These are phyloP conservation scores for Graphilbum fragrans DNA, from an alignment of 2,329 filamentous ascomycete species.

Conservation along the genomic window DNA sequence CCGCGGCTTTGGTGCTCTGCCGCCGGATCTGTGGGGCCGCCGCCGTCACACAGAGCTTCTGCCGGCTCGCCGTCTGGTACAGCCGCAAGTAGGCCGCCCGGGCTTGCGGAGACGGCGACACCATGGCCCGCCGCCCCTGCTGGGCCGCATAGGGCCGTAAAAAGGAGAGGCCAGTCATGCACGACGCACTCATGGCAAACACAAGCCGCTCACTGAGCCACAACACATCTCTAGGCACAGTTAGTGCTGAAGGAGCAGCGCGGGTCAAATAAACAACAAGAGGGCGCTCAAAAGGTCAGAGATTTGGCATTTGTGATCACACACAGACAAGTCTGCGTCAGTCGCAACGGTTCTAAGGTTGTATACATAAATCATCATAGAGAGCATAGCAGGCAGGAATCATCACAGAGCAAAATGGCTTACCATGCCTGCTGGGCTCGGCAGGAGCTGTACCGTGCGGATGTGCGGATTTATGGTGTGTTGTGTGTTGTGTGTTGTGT, in stretches of 20 bases:
- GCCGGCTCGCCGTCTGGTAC: constrained; percentile 22
- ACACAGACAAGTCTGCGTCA: constrained; percentile 34
- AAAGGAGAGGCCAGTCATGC: constrained; percentile 28
- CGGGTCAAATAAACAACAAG: neutral
- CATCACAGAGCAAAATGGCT: no score
- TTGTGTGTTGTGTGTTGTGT: no score
- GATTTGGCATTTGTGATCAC: constrained; percentile 40
- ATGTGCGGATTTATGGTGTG: no score
- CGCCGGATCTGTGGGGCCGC: neutral
- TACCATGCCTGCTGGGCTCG: no score
- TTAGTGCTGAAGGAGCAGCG: neutral
- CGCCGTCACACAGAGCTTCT: neutral
- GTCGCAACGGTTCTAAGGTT: constrained; percentile 47
- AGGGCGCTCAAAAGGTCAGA: constrained; percentile 13
- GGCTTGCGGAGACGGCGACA: constrained; percentile 11
- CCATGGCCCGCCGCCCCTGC: constrained; percentile 15
- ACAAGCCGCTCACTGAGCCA: neutral
- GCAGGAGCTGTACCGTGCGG: no score
- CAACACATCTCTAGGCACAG: neutral
- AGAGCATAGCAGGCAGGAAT: no score
- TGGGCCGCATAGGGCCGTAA: constrained; percentile 42
- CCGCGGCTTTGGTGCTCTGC: neutral
- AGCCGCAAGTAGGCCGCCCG: constrained; percentile 33
- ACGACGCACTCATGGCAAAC: constrained; percentile 6
- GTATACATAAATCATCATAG: constrained; percentile 37